A percentile compares a stretch with the other conserved stretches of the same genome.
phyloP scores from a whole-genome alignment of 1,284 basidiomycete species.

The Cutaneotrichosporon daszewskae region DNA sequence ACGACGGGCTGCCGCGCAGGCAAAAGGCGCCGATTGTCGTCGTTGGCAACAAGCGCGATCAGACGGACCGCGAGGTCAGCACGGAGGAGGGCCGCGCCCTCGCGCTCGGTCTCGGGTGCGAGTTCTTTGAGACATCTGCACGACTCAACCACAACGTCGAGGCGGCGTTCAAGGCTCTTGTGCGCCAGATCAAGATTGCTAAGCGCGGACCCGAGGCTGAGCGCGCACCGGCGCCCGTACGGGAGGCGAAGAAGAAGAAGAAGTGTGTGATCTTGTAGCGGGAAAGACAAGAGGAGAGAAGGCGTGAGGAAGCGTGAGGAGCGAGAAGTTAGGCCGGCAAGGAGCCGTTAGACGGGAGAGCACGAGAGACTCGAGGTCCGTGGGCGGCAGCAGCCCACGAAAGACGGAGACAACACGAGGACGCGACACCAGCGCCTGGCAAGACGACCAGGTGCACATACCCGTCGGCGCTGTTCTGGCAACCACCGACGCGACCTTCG shows the following conservation, averaged over 20 bases:
- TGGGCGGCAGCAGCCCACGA: no score
- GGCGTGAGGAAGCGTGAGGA: no score
- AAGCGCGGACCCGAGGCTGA: conserved; percentile 22
- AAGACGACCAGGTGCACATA: no score
- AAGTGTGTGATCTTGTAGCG: conserved; percentile 46
- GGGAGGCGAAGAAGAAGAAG: conserved; percentile 34
- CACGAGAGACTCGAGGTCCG: no score
- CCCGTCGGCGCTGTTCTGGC: no score
- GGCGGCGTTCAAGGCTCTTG: conserved; percentile 81
- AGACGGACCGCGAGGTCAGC: conserved; percentile 76
- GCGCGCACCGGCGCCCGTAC: conserved; percentile 6
- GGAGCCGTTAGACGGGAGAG: no score
- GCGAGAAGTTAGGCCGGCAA: no score
- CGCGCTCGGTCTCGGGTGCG: conserved; percentile 82
- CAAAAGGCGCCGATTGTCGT: conserved; percentile 57
- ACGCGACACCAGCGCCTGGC: no score
- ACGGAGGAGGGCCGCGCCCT: conserved; percentile 79
- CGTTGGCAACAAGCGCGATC: conserved; percentile 87
- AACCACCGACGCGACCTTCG: no score
- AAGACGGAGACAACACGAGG: no score
- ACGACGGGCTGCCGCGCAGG: conserved; percentile 5
- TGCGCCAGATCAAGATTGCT: conserved; percentile 64
- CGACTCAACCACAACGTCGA: conserved; percentile 95
- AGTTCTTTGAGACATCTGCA: conserved; percentile 93
- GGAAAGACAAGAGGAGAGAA: no score